phyloP scores from a whole-genome alignment of 2,329 filamentous ascomycete genomes.

The Apiospora marii region DNA sequence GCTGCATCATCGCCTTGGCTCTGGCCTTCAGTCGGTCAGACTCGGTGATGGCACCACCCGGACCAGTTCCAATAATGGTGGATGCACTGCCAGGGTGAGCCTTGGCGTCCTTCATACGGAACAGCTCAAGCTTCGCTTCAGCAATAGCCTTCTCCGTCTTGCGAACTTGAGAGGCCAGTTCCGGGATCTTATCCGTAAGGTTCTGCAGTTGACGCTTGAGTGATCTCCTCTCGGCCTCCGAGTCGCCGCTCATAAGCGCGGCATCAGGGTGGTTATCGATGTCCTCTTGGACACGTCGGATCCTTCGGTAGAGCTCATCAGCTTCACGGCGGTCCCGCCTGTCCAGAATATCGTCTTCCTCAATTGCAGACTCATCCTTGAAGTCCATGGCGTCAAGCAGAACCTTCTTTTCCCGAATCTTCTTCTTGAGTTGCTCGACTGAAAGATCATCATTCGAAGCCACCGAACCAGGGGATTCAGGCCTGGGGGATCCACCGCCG shows the following conservation, averaged over 20 bases:
- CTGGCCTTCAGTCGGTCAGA: constrained; percentile 93
- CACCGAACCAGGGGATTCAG: constrained; percentile 75
- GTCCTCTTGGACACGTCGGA: constrained; percentile 90
- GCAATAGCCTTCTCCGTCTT: constrained; percentile 91
- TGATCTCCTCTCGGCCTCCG: constrained; percentile 84
- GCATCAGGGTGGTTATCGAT: constrained; percentile 91
- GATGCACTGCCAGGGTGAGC: constrained; percentile 83
- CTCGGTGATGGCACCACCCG: constrained; percentile 89
- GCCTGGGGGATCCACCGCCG: constrained; percentile 78
- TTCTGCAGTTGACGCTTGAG: constrained; percentile 90
- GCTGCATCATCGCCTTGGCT: constrained; percentile 98
- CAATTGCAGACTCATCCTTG: constrained; percentile 85
- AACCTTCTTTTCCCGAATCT: constrained; percentile 92
- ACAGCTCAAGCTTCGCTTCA: constrained; percentile 89
- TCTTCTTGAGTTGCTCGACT: constrained; percentile 89
- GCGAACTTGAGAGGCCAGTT: constrained; percentile 90
- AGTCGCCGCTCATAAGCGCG: constrained; percentile 73
- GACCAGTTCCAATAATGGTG: constrained; percentile 89
- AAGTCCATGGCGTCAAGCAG: constrained; percentile 96
- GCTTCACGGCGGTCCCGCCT: constrained; percentile 89
- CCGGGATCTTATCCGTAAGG: constrained; percentile 87
- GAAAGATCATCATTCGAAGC: constrained; percentile 81
- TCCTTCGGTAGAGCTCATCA: constrained; percentile 91
- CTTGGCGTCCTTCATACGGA: constrained; percentile 92
- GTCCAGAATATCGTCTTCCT: constrained; percentile 92